A percentile compares a stretch with the other conserved stretches of the same genome.
Conservation (phyloP, 257 asterid species). For the Ilex asprella region DNA sequence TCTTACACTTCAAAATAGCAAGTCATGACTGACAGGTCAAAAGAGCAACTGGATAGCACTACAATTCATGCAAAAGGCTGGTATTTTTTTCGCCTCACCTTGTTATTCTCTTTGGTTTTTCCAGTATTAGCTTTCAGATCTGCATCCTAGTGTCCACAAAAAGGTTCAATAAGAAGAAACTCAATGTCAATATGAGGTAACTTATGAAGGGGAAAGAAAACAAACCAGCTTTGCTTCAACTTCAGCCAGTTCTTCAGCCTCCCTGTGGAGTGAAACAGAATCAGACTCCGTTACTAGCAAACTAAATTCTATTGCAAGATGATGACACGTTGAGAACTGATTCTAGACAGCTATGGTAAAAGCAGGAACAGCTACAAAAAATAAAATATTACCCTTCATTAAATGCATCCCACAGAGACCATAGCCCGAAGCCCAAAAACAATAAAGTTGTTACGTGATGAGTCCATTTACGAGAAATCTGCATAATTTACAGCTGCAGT, state of each 20-base stretch:
- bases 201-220: slow-evolving; percentile 7
- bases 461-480: slow-evolving; percentile 95
- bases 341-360: neutral
- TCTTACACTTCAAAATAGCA: neutral
- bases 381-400: slow-evolving; percentile 52
- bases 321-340: neutral
- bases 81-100: slow-evolving; percentile 30
- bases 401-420: slow-evolving; percentile 98
- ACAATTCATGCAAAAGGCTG: neutral
- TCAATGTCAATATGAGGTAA: slow-evolving; percentile 10
- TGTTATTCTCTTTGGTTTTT: slow-evolving; percentile 39
- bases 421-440: slow-evolving; percentile 85
- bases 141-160: slow-evolving; percentile 51
- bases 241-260: slow-evolving; percentile 73
- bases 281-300: slow-evolving; percentile 1
- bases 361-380: neutral
- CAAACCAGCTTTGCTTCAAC: slow-evolving; percentile 91
- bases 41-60: too few relatives aligned
- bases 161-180: slow-evolving; percentile 20
- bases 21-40: too few relatives aligned
- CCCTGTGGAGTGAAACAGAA: slow-evolving; percentile 41
- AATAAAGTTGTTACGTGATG: slow-evolving; percentile 84
- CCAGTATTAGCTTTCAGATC: slow-evolving; percentile 57
- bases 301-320: neutral
- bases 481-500: slow-evolving; percentile 11